Base-by-base conservation (phyloP, 352 stramenopile species). In the Pythium volutum region DNA sequence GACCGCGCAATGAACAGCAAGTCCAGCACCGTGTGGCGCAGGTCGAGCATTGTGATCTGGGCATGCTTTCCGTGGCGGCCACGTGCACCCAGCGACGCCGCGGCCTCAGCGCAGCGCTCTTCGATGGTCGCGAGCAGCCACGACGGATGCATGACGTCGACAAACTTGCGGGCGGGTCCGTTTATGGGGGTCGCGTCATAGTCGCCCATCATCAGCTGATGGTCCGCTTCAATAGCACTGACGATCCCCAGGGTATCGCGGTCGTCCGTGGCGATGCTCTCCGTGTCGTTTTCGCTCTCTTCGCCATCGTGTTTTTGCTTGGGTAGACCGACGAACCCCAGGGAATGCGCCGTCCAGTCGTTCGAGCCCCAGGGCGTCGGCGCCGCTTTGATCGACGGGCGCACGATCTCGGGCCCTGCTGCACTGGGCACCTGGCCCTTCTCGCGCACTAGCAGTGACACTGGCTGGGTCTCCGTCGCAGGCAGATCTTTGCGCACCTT, bases 61-160 rank as follows among this genome's bases (percentile, higher is more conserved):
- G 53, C 29, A 48, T 63, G 62, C 33, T 41, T 27, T n/a, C 60
- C 69, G 1, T 50, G 67, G 11, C 50, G 50, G 16, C 49, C 45
- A 10, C 60, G 52, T 2, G 66, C 61, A 16, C 65, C 53, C 8
- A 86, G 34, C 6, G 72, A 74, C 7, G 72, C 73, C 2, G 75
- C 65, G 1, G 70, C 68, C 18, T 71, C 63, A 15, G 70, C 67
- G 34, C 78, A 88, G 16, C 79, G 79, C 55, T 89, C 67, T 34
- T 88, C 74, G 34, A 92, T 80, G 6, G 78, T 88, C n/a, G 76
- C 67, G 38, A 92, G 62, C 16, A 92, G 67, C 82, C 82, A 92
- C 62, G 80, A 81, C 33, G 75, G 57, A 46, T 88, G 64, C 82
- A 92, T 90, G 26, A 89, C 71, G 59, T 91, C 73, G n/a, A 91